These are phyloP conservation scores for Diatrype stigma DNA, from an alignment of 2,329 filamentous ascomycete species.

Conservation along the genomic window DNA sequence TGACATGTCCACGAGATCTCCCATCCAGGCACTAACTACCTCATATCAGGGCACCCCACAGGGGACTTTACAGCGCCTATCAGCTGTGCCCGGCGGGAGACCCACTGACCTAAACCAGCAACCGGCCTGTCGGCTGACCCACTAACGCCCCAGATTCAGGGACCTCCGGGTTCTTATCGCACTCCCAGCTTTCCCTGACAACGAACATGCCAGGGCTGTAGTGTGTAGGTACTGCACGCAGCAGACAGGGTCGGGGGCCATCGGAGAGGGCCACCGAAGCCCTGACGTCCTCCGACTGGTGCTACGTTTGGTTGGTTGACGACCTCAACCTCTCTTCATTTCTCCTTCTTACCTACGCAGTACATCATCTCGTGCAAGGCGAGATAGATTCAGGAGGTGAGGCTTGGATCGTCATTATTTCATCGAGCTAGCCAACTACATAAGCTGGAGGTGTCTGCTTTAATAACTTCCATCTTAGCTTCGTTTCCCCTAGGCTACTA, in stretches of 20 bases:
- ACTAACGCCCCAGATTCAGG: not conserved
- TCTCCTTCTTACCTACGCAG: no score
- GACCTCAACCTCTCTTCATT: no score
- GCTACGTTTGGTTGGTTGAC: no score
- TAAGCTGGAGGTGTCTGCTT: no score
- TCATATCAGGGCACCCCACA: not conserved
- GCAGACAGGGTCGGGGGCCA: no score
- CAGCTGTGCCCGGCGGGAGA: not conserved
- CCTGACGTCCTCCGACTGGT: no score
- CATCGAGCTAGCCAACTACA: not conserved
- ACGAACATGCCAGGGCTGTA: no score
- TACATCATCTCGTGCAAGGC: no score
- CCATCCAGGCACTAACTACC: not conserved
- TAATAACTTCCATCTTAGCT: no score
- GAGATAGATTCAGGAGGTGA: not conserved
- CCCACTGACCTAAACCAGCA: not conserved
- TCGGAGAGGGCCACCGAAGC: no score
- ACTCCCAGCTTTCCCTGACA: not conserved
- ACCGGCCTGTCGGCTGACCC: not conserved
- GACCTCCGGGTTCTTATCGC: not conserved
- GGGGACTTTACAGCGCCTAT: not conserved
- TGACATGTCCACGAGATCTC: not conserved
- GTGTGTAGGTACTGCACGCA: no score
- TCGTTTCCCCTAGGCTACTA: not conserved
- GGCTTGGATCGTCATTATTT: not conserved